Base-by-base conservation (phyloP, 768 basidiomycete genomes). In the Mycena filopes region DNA sequence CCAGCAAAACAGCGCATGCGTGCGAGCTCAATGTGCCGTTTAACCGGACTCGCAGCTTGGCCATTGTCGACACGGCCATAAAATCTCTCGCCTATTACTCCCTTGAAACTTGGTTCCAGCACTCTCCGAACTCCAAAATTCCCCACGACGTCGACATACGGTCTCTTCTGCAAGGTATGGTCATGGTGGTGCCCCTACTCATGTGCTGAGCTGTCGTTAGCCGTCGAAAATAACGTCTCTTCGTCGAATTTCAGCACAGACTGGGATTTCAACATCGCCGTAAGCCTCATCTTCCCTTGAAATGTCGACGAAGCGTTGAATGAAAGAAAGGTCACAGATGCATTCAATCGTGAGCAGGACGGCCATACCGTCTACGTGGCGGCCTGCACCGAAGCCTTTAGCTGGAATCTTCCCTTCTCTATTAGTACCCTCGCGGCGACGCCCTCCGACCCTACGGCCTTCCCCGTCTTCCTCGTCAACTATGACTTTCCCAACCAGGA, bases 141-240 rank as follows among this genome's bases (percentile, higher is more conserved):
- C 62, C 75, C 51, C 68, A 77, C 69, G 33, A 69, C 23, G 57
- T 78, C 70, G 49, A 75, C 62, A 25, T 72, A 65, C 59, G 69
- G 23, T 28, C 66, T 26, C 60, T 68, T 28, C 25, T 68, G 36
- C 41, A 62, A 61, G 55, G 63, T 62, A 5, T 5, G 16, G 59
- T 12, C 11, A 7, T 16, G n/a, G 21, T 29, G 2, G 8, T 23
- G 15, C 5, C 25, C n/a, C 42, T 23, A 16, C 31, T 9, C 4
- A 25, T 28, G 28, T 33, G 12, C 43, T 50, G 11, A 56, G 3
- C 20, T 46, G 1, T 51, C 20, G 2, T 11, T 16, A 69, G 60
- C 33, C 29, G 48, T 66, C 25, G 38, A 63, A 41, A 18, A 49
- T 16, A 66, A 45, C 3, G 54, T 48, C 23, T 57, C 50, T 16